These are phyloP conservation scores for Ophiobolus disseminans DNA, from an alignment of 2,329 filamentous ascomycete genomes.

Conservation along the genomic window DNA sequence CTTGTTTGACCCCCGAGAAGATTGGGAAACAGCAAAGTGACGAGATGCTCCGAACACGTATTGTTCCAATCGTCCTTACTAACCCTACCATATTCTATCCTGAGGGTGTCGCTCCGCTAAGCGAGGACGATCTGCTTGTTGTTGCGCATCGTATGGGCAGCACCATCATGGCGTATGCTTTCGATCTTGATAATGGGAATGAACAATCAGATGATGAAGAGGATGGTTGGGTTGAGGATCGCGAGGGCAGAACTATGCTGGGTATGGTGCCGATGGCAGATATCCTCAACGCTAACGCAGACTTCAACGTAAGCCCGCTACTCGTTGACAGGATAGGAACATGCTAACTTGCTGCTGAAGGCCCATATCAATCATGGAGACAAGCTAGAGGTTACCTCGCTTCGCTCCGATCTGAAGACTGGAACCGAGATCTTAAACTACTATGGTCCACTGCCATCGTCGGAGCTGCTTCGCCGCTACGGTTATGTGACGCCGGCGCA, in stretches of 20 bases:
- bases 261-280: constrained; percentile 38
- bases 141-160: constrained; percentile 33
- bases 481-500: constrained; percentile 32
- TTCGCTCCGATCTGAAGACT: constrained; percentile 18
- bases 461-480: constrained; percentile 30
- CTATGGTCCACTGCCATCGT: constrained; percentile 31
- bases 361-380: constrained; percentile 35
- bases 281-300: constrained; percentile 31
- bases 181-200: constrained; percentile 26
- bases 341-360: constrained; percentile 14
- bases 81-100: constrained; percentile 19
- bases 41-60: constrained; percentile 20
- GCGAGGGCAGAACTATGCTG: constrained; percentile 26
- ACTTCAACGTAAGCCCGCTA: constrained; percentile 26
- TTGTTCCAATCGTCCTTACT: constrained; percentile 21
- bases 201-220: constrained; percentile 28
- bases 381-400: constrained; percentile 20
- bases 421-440: constrained; percentile 32
- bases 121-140: constrained; percentile 20
- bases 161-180: constrained; percentile 33
- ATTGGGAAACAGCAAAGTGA: constrained; percentile 30
- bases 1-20: constrained; percentile 27
- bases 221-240: constrained; percentile 34
- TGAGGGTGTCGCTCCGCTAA: not conserved
- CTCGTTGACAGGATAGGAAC: not conserved